Percentiles rank a stretch among this genome's conserved stretches.
These are phyloP conservation scores for Vitis labrusca DNA, from an alignment of 164 flowering plant genomes.

Conservation along the genomic window DNA sequence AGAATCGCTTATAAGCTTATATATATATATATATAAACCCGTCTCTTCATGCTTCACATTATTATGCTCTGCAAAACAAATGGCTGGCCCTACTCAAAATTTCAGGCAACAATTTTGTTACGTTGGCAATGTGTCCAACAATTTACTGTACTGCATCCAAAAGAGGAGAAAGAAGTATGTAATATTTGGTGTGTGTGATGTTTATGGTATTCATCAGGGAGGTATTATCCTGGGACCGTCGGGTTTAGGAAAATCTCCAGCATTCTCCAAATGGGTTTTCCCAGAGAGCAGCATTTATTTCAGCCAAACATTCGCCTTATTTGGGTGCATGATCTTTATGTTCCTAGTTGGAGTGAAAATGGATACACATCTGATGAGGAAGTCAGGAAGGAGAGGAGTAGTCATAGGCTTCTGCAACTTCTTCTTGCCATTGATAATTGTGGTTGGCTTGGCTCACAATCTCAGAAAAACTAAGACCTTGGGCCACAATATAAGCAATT, in stretches of 20 bases:
- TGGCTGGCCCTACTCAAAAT: too few species aligned
- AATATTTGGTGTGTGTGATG: background rate
- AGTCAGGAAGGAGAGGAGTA: conserved; percentile 21
- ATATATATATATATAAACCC: too few species aligned
- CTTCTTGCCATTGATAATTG: conserved; percentile 8
- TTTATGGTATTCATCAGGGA: conserved; percentile 8
- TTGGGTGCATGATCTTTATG: conserved; percentile 16
- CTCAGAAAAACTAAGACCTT: background rate
- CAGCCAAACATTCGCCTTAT: conserved; percentile 9
- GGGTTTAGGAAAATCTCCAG: conserved; percentile 1
- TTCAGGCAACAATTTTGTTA: too few species aligned
- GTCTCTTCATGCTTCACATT: too few species aligned
- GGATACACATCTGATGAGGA: conserved; percentile 16
- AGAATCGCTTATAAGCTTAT: too few species aligned
- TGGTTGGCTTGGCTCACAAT: background rate
- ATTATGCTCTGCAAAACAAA: too few species aligned
- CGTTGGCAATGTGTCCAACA: too few species aligned
- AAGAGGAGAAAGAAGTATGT: too few species aligned
- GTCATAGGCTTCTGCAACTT: conserved; percentile 17
- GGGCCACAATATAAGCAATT: background rate
- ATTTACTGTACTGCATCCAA: too few species aligned
- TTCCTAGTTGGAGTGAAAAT: conserved; percentile 23
- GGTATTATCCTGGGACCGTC: conserved; percentile 19
- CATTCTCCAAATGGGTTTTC: background rate
- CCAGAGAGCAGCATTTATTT: conserved; percentile 2